These are phyloP conservation scores for Ajuga chamaepitys DNA, from an alignment of 257 asterid species.

Conservation along the genomic window DNA sequence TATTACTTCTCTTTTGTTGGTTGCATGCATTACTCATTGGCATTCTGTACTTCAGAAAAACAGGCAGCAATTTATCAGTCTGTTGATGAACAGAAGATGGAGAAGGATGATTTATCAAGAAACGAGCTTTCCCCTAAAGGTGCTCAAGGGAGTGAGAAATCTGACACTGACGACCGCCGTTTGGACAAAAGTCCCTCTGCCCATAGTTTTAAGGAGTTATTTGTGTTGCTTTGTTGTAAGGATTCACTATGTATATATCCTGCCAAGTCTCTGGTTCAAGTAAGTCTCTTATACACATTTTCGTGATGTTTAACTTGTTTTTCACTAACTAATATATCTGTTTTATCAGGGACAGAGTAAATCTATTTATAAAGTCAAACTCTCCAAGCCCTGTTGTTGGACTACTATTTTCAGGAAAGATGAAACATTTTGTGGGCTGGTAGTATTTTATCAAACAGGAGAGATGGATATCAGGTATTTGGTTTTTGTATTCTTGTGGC, in stretches of 20 bases:
- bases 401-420: conserved; percentile 49
- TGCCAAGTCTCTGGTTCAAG: conserved; percentile 59
- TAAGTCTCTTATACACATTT: conserved; percentile 28
- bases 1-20: conserved; percentile 7
- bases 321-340: conserved; percentile 19
- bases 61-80: conserved; percentile 19
- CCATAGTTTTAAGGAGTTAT: conserved; percentile 36
- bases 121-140: conserved; percentile 30
- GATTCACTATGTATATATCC: conserved; percentile 48
- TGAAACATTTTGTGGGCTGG: conserved; percentile 46
- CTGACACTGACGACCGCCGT: conserved; percentile 26
- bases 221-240: conserved; percentile 61
- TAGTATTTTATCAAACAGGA: conserved; percentile 67
- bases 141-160: conserved; percentile 29
- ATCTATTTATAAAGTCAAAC: conserved; percentile 54
- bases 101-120: conserved; percentile 25
- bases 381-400: conserved; percentile 71
- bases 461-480: conserved; percentile 71
- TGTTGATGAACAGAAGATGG: conserved; percentile 26
- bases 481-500: conserved; percentile 8
- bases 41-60: conserved; percentile 31
- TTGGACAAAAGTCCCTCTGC: conserved; percentile 27
- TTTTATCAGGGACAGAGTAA: conserved; percentile 60
- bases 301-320: conserved; percentile 7
- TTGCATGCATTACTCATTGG: conserved; percentile 18